These are phyloP conservation scores for Microbotryum lychnidis-dioicae DNA, from an alignment of 1,284 basidiomycete species.

Conservation along the genomic window DNA sequence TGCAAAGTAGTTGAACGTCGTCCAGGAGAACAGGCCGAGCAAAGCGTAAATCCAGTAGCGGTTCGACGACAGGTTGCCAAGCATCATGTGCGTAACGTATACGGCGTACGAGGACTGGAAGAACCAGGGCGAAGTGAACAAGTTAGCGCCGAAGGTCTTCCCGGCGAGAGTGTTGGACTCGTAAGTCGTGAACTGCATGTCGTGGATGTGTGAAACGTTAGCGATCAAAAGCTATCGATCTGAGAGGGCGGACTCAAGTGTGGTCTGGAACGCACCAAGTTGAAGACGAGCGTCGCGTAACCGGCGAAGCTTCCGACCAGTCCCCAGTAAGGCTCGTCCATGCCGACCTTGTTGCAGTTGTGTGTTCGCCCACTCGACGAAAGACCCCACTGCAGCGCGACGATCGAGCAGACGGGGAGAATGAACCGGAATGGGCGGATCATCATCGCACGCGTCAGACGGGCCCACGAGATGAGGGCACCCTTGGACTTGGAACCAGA, in stretches of 20 bases:
- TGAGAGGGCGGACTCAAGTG: neutral
- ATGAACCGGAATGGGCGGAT: conserved; percentile 39
- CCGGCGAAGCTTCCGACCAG: conserved; percentile 36
- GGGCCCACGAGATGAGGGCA: conserved; percentile 36
- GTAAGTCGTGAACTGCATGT: conserved; percentile 36
- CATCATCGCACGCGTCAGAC: conserved; percentile 38
- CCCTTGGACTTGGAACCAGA: conserved; percentile 22
- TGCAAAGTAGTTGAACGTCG: conserved; percentile 38
- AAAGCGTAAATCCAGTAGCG: conserved; percentile 40
- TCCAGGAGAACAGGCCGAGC: conserved; percentile 38
- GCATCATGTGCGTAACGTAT: conserved; percentile 38
- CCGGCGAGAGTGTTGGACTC: conserved; percentile 36
- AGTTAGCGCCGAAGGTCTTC: conserved; percentile 38
- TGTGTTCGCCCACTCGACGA: conserved; percentile 32
- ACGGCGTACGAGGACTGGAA: conserved; percentile 37
- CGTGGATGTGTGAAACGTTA: neutral
- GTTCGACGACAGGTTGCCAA: conserved; percentile 38
- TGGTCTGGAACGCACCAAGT: conserved; percentile 29
- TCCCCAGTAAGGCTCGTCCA: conserved; percentile 39
- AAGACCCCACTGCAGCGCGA: conserved; percentile 39
- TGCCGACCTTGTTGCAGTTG: conserved; percentile 38
- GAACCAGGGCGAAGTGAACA: conserved; percentile 39
- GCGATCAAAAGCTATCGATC: neutral
- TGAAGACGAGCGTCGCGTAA: conserved; percentile 36
- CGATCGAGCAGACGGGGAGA: conserved; percentile 36